phyloP scores from a whole-genome alignment of 1,284 basidiomycete genomes.

The Xerocomus cyaneibrunnescens region DNA sequence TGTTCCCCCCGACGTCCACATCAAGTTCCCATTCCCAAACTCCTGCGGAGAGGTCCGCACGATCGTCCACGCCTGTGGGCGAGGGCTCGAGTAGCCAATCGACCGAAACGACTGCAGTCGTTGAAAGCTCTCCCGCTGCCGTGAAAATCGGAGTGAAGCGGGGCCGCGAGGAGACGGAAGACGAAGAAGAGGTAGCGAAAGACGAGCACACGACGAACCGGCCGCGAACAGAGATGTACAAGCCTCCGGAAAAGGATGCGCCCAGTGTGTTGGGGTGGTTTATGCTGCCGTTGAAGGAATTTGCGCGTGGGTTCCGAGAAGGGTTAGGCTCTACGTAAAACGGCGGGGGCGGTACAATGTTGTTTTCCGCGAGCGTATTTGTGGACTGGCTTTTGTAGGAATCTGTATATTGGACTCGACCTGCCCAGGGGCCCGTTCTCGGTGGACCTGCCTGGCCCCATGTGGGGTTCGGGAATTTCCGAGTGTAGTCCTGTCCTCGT shows the following conservation, averaged over 20 bases:
- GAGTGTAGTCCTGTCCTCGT: constrained; percentile 15
- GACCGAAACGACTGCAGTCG: constrained; percentile 44
- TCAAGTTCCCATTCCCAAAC: constrained; percentile 17
- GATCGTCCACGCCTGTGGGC: constrained; percentile 36
- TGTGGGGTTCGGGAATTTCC: constrained; percentile 30
- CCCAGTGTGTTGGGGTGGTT: constrained; percentile 56
- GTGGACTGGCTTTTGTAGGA: background rate
- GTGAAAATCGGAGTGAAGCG: constrained; percentile 46
- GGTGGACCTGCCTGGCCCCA: no score
- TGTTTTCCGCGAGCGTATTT: background rate
- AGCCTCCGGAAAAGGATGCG: constrained; percentile 42
- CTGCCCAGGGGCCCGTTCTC: no score
- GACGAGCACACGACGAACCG: constrained; percentile 48
- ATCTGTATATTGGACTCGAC: background rate
- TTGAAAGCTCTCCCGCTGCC: constrained; percentile 27
- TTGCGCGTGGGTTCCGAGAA: constrained; percentile 63
- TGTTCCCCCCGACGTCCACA: constrained; percentile 20
- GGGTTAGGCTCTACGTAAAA: constrained; percentile 41
- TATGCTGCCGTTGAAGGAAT: constrained; percentile 57
- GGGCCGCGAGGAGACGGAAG: constrained; percentile 39
- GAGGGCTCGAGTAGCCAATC: constrained; percentile 37
- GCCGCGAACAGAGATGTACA: constrained; percentile 47
- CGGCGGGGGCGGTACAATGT: background rate
- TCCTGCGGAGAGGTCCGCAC: constrained; percentile 13
- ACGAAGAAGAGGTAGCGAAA: constrained; percentile 24